Evolutionary conservation across 1,284 basidiomycete species (phyloP).

Genomic region (Trichosporon sp.): DNA sequence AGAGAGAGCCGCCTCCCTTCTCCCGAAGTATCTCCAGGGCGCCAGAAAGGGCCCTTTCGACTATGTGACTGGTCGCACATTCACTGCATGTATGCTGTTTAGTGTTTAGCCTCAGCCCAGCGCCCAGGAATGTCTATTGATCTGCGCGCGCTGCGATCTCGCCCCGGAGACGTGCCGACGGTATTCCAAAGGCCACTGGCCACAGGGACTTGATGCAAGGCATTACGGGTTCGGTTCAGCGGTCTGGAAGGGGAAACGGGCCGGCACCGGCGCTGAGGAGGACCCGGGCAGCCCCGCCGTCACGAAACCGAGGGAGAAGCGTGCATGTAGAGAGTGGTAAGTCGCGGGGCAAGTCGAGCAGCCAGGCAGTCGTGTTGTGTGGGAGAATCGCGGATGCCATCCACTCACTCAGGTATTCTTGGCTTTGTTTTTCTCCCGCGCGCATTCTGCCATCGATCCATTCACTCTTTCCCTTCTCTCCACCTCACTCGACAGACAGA

Average conservation of each 20-base stretch:
- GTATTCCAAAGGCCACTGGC: neutral
- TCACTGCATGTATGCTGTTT: neutral
- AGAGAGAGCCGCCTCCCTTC: neutral
- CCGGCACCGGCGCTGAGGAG: slow-evolving; percentile 2
- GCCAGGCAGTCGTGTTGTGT: neutral
- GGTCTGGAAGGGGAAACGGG: neutral
- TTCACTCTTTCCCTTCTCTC: neutral
- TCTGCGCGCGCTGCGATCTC: neutral
- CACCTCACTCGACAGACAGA: neutral
- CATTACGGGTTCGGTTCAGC: neutral
- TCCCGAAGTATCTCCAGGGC: neutral
- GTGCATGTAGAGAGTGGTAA: neutral
- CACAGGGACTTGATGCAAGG: no score
- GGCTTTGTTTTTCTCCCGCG: neutral
- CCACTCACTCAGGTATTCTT: neutral
- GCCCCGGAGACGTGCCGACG: neutral
- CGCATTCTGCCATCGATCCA: neutral
- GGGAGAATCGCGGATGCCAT: neutral
- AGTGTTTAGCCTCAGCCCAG: neutral
- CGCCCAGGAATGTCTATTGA: neutral
- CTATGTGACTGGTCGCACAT: neutral
- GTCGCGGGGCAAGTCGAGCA: neutral
- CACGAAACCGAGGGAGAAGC: neutral
- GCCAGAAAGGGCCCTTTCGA: neutral
- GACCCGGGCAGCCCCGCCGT: neutral